These are phyloP conservation scores for Seiridium unicorne DNA, from an alignment of 2,329 filamentous ascomycete species.

Conservation along the genomic window DNA sequence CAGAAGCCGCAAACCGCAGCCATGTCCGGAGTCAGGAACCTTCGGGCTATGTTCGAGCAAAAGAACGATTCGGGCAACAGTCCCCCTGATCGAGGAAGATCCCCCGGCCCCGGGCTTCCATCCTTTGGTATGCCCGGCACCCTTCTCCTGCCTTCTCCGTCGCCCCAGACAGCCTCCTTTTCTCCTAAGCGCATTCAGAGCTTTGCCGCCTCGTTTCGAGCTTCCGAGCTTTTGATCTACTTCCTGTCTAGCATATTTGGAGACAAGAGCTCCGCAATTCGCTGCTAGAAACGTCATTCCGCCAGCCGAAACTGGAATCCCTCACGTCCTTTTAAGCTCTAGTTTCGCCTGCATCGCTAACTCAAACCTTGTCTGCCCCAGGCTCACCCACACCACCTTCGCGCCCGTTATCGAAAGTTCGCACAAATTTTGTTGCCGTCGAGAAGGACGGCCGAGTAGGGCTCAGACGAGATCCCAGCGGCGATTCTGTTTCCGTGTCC, in stretches of 20 bases:
- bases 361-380: slow-evolving; percentile 25
- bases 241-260: no score
- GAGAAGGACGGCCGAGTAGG: slow-evolving; percentile 63
- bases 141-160: not conserved
- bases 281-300: not conserved
- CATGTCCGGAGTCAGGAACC: slow-evolving; percentile 71
- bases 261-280: not conserved
- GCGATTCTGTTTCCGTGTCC: slow-evolving; percentile 37
- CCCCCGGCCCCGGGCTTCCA: slow-evolving; percentile 40
- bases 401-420: slow-evolving; percentile 70
- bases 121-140: not conserved
- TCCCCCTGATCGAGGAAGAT: slow-evolving; percentile 64
- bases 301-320: not conserved
- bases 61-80: slow-evolving; percentile 45
- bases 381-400: slow-evolving; percentile 42
- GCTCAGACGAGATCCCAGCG: slow-evolving; percentile 43
- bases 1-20: slow-evolving; percentile 8
- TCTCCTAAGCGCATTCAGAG: no score
- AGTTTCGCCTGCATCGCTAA: slow-evolving; percentile 20
- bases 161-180: no score
- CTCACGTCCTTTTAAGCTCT: no score
- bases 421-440: slow-evolving; percentile 72
- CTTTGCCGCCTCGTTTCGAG: no score
- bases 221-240: no score
- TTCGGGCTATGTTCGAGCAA: slow-evolving; percentile 79